Percentiles rank a stretch among this genome's conserved stretches.
Evolutionary conservation across 345 rosid genomes (phyloP).

Genomic region (Bruguiera parviflora): DNA sequence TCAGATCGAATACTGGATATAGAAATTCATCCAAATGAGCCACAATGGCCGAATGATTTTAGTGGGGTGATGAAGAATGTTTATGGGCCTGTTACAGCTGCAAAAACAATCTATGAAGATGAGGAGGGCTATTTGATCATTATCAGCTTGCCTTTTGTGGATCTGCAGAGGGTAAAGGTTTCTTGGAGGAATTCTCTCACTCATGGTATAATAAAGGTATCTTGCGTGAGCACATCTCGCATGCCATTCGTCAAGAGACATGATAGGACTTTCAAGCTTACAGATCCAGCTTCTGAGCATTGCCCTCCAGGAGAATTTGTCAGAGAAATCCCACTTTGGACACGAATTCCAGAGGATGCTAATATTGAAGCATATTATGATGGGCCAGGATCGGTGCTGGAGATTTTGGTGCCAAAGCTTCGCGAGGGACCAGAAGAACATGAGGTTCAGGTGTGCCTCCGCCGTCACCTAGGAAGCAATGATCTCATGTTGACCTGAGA

Average conservation of each 20-base stretch:
- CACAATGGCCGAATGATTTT: slow-evolving; percentile 25
- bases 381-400: slow-evolving; percentile 23
- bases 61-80: slow-evolving; percentile 27
- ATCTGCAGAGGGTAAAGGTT: slow-evolving; percentile 29
- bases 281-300: slow-evolving; percentile 24
- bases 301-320: slow-evolving; percentile 30
- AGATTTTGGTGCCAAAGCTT: slow-evolving; percentile 27
- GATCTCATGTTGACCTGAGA: slow-evolving; percentile 78
- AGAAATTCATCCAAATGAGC: slow-evolving; percentile 18
- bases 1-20: slow-evolving; percentile 28
- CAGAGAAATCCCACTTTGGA: slow-evolving; percentile 26
- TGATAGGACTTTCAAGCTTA: slow-evolving; percentile 29
- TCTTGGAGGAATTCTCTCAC: slow-evolving; percentile 23
- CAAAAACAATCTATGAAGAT: slow-evolving; percentile 28
- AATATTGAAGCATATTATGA: slow-evolving; percentile 26
- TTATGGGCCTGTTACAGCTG: slow-evolving; percentile 23
- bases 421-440: slow-evolving; percentile 30
- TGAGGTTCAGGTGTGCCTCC: slow-evolving; percentile 25
- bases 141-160: slow-evolving; percentile 29
- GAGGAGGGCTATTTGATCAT: slow-evolving; percentile 25
- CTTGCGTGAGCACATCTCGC: slow-evolving; percentile 27
- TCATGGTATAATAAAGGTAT: slow-evolving; percentile 23
- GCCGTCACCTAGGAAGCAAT: slow-evolving; percentile 51
- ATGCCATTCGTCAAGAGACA: slow-evolving; percentile 25
- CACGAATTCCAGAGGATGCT: slow-evolving; percentile 26